Base-by-base conservation (phyloP, 2,329 filamentous ascomycete species). In the Penicillium sclerotigenum region DNA sequence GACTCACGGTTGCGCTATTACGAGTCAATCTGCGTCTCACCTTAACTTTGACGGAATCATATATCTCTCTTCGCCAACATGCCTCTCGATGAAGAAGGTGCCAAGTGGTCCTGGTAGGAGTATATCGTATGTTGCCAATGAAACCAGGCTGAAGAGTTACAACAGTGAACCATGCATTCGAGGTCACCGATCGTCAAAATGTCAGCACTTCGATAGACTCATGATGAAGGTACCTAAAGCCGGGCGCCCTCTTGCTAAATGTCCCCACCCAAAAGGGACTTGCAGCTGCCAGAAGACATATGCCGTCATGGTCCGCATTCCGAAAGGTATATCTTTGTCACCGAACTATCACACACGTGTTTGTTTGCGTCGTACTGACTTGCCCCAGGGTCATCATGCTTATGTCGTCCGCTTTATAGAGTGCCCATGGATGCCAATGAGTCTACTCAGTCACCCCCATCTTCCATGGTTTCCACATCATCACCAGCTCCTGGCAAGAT, bases 141-240 rank as follows among this genome's bases (percentile, higher is more conserved):
- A 34, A 28, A n/a, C 37, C 47, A 26, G 41, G 20, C 47, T 60
- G 41, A 54, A 24, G n/a, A 36, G 53, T 60, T 22, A 56, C 42
- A 28, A 40, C n/a, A 79, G 77, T 57, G 77, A 79, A 59, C 77
- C 77, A 62, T 79, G 77, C 58, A 77, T 79, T 61, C 75, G 77
- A 52, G 77, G 77, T 18, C 77, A 79, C 64, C 73, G 77, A 50
- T 79, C 77, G 22, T 79, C 77, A 55, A 79, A 79, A 76, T 79
- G 77, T 47, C 73, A 74, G 53, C 77, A 80, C 61, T 76, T 74
- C 50, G 77, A 80, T 58, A 71, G 78, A 57, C 68, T 79, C 36
- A 79, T 80, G 74, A 76, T 79, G 64, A 77, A 78, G 64, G 77
- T 80, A 22, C 76, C 76, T 28, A 79, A 78, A 54, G 77, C 78